Evolutionary conservation across 495 filamentous ascomycete genomes (phyloP).

Genomic region (Penicillium simplicissimum): DNA sequence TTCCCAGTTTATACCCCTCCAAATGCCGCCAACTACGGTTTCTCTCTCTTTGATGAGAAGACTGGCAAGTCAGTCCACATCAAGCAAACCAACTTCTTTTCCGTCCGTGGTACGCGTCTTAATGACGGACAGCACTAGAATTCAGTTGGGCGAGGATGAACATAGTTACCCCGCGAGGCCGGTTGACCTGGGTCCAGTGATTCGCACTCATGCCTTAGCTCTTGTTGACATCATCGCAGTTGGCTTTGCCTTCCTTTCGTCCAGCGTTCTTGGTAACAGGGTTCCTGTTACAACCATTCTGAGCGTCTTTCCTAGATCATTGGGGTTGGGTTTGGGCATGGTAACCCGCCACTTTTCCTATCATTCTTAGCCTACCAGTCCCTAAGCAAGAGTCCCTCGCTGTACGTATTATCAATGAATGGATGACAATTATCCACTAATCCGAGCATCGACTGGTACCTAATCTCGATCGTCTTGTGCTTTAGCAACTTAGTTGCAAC

Average conservation of each 20-base stretch:
- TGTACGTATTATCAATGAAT: not conserved
- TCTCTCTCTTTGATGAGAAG: conserved; percentile 66
- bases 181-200: not conserved
- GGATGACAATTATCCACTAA: not conserved
- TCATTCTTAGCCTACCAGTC: not conserved
- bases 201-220: not conserved
- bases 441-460: not conserved
- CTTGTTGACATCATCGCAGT: not conserved
- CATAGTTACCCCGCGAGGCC: too few species aligned
- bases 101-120: conserved; percentile 35
- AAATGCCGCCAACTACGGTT: conserved; percentile 75
- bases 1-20: conserved; percentile 81
- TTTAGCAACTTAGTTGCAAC: not conserved
- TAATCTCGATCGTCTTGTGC: too few species aligned
- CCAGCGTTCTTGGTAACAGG: not conserved
- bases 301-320: not conserved
- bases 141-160: not conserved
- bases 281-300: not conserved
- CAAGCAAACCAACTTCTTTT: conserved; percentile 63
- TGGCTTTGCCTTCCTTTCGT: not conserved
- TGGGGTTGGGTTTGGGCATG: not conserved
- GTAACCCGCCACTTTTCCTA: not conserved
- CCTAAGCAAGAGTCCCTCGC: not conserved
- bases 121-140: conserved; percentile 11
- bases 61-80: conserved; percentile 75